A percentile compares a stretch with the other conserved stretches of the same genome.
phyloP scores from a whole-genome alignment of 352 stramenopile species.

The Globisporangium irregulare region DNA sequence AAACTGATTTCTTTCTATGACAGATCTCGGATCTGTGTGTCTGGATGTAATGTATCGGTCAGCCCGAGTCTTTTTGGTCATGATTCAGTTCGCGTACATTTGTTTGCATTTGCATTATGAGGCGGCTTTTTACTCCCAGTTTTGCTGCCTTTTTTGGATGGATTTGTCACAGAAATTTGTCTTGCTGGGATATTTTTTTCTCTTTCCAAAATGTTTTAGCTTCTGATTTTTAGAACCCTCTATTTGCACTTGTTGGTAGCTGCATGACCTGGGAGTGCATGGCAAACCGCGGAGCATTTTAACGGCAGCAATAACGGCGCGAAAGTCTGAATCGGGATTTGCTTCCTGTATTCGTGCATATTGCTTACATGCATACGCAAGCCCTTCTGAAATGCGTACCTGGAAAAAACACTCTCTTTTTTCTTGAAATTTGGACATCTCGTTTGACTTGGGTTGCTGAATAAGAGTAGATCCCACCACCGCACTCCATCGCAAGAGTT shows the following conservation, averaged over 20 bases:
- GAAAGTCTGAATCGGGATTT: too few relatives aligned
- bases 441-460: neutral
- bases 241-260: neutral
- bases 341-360: too few relatives aligned
- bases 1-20: too few relatives aligned
- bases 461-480: neutral
- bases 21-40: too few relatives aligned
- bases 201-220: too few relatives aligned
- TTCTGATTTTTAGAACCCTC: slow-evolving; percentile 1
- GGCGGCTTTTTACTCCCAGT: neutral
- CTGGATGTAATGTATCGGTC: too few relatives aligned
- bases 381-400: neutral
- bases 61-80: too few relatives aligned
- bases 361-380: too few relatives aligned
- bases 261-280: neutral
- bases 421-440: neutral
- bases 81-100: too few relatives aligned
- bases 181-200: neutral
- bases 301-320: too few relatives aligned
- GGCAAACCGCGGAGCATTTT: too few relatives aligned
- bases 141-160: neutral
- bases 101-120: too few relatives aligned
- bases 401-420: neutral
- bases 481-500: neutral
- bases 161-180: neutral